Percentiles rank a stretch among this genome's conserved stretches.
Evolutionary conservation across 176 grass and related monocot species (phyloP).

Genomic region (Lolium perenne): DNA sequence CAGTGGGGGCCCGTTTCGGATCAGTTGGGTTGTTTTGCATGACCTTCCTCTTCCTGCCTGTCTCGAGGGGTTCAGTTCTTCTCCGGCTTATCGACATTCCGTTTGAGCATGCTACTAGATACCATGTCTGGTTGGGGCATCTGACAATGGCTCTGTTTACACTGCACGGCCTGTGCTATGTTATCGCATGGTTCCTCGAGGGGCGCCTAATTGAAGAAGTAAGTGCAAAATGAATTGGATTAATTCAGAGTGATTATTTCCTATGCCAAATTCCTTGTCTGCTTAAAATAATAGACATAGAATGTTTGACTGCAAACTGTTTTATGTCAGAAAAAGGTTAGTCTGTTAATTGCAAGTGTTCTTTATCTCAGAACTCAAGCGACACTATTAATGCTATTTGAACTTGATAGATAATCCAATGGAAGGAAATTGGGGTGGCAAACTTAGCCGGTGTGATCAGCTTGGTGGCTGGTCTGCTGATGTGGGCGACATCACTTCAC

Average conservation of each 20-base stretch:
- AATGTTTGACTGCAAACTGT: neutral
- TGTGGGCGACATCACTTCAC: conserved; percentile 93
- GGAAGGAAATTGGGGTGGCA: conserved; percentile 82
- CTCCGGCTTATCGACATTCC: conserved; percentile 92
- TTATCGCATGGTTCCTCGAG: conserved; percentile 59
- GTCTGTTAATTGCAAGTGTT: neutral
- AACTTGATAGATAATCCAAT: conserved; percentile 59
- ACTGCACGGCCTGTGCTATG: conserved; percentile 75
- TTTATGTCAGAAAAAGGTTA: neutral
- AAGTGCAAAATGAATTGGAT: conserved; percentile 44
- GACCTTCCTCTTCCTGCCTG: conserved; percentile 85
- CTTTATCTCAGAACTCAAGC: neutral
- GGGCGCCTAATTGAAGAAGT: conserved; percentile 62
- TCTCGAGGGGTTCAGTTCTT: conserved; percentile 91
- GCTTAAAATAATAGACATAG: conserved; percentile 1
- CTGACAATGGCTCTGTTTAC: conserved; percentile 77
- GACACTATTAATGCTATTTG: neutral
- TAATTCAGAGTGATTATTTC: neutral
- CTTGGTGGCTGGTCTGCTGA: conserved; percentile 80
- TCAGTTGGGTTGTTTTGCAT: conserved; percentile 83
- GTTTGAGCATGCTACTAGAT: conserved; percentile 96
- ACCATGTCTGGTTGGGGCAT: conserved; percentile 93
- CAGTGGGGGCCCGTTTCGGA: conserved; percentile 67
- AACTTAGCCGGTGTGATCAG: conserved; percentile 94
- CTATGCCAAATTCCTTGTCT: neutral